Conservation (phyloP, 1,139 yeast species). For the Blastobotrys arbuscula region DNA sequence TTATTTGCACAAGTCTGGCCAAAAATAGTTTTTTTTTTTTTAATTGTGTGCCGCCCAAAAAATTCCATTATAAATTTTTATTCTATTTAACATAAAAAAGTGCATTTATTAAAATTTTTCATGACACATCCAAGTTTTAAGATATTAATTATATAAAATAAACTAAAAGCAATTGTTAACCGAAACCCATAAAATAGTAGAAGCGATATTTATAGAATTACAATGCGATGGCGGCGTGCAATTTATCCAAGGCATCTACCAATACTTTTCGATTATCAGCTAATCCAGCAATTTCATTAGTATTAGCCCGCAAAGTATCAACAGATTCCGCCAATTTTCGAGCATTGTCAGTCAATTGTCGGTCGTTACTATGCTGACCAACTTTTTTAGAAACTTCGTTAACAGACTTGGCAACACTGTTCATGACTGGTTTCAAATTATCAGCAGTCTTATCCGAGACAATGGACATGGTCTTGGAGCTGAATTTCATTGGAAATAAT, state of each 20-base stretch:
- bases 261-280: neutral
- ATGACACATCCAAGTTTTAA: too few relatives aligned
- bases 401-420: neutral
- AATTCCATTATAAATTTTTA: too few relatives aligned
- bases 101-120: too few relatives aligned
- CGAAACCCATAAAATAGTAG: too few relatives aligned
- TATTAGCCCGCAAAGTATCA: neutral
- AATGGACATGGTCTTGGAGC: neutral
- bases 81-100: too few relatives aligned
- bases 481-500: slow-evolving; percentile 1
- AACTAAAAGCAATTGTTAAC: too few relatives aligned
- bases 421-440: neutral
- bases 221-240: neutral
- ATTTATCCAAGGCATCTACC: neutral
- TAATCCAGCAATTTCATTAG: neutral
- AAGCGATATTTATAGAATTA: too few relatives aligned
- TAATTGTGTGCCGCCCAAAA: too few relatives aligned
- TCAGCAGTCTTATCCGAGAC: neutral
- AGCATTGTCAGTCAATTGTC: neutral
- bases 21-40: too few relatives aligned
- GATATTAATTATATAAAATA: too few relatives aligned
- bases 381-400: neutral
- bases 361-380: neutral
- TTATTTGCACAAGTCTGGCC: too few relatives aligned
- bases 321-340: neutral